Conservation (phyloP, 1,139 yeast genomes). For the Torulaspora pretoriensis region DNA sequence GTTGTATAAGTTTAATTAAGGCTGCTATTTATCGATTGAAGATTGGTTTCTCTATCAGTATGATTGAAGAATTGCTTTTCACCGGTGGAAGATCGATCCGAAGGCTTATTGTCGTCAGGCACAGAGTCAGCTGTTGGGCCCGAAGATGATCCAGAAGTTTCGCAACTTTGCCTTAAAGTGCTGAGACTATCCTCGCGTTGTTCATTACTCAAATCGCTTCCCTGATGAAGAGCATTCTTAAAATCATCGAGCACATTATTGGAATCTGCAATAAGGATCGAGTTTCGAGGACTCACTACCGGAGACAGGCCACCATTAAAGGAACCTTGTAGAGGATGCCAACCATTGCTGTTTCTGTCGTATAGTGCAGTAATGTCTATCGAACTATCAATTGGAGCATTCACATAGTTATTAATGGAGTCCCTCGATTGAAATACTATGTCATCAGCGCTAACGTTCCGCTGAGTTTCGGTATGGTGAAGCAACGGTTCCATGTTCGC, state of each 20-base stretch:
- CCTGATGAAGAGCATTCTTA: constrained; percentile 17
- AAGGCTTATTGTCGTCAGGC: constrained; percentile 2
- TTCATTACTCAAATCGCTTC: constrained; percentile 1
- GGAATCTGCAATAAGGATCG: constrained; percentile 18
- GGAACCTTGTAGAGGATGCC: constrained; percentile 31
- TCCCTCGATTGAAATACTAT: constrained; percentile 25
- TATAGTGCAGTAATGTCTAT: constrained; percentile 33
- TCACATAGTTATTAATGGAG: constrained; percentile 18
- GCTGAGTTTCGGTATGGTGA: constrained; percentile 17
- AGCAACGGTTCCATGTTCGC: constrained; percentile 26
- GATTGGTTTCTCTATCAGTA: constrained; percentile 7
- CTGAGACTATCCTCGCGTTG: constrained; percentile 9
- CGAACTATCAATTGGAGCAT: constrained; percentile 24
- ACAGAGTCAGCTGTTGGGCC: constrained; percentile 4
- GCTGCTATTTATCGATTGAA: constrained; percentile 6
- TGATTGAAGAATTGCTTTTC: constrained; percentile 13
- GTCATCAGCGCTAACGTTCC: constrained; percentile 21
- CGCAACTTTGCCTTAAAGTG: constrained; percentile 7
- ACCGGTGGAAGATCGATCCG: constrained; percentile 3
- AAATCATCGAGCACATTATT: constrained; percentile 25
- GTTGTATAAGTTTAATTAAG: constrained; percentile 11
- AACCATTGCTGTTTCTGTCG: constrained; percentile 27
- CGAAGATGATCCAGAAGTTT: constrained; percentile 3
- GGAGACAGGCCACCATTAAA: constrained; percentile 17
- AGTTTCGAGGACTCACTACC: constrained; percentile 17